Base-by-base conservation (phyloP, 208 protist genomes). In the Crithidia fasciculata region DNA sequence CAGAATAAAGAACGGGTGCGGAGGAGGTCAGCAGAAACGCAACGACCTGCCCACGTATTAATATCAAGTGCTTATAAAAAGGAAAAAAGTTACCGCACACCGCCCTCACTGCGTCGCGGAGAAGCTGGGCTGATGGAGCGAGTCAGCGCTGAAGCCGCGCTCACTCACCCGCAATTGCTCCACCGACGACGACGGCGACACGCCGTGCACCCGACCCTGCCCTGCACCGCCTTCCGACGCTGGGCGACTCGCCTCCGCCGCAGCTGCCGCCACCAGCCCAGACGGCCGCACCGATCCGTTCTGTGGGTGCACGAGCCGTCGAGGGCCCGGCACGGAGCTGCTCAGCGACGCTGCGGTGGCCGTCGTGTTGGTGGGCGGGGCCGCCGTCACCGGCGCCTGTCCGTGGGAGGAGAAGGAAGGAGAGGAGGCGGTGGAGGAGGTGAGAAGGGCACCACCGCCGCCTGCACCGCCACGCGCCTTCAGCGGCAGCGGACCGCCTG, bases 121-220 rank as follows among this genome's bases (percentile, higher is more conserved):
- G n/a, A 69, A 69, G 64, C 37, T 49, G 19, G 2, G 57, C 2
- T 45, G 64, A 40, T 16, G 45, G 52, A 5, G 13, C 2, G 56
- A 18, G 67, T 63, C 45, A 5, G 50, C 40, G 40, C 60, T 69
- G 60, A 56, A 8, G 16, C 52, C 56, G 47, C 74, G 59, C 44
- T 69, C 50, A 13, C 67, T 74, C 50, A 66, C 67, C 12, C 74
- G 67, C 18, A 65, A 53, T 37, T 73, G 74, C 60, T 69, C 74
- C 49, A 60, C 39, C 57, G 65, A 55, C 3, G 65, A 55, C 3
- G 50, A 54, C 15, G 41, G 39, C 28, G 28, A 28, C 47, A 50
- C 55, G 49, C 43, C 56, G 53, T 43, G 65, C 45, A 39, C 47
- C 13, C 36, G 49, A 8, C 15, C 16, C 49, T 19, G 41, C 28